A percentile compares a stretch with the other conserved stretches of the same genome.
These are phyloP conservation scores for Pichia sp. DNA, from an alignment of 1,139 yeast species.

Conservation along the genomic window DNA sequence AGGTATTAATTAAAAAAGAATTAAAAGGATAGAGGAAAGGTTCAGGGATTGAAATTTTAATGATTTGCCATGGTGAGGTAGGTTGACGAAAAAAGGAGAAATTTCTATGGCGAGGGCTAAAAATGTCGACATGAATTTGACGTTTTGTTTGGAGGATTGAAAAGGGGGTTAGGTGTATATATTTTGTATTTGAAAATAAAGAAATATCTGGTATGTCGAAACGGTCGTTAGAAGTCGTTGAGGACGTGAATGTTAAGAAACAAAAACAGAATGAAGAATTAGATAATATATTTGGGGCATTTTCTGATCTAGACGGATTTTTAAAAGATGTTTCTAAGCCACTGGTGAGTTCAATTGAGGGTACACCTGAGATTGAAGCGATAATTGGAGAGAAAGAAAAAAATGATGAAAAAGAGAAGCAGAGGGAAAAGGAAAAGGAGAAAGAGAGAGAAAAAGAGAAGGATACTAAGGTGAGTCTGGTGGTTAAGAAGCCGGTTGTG, in stretches of 20 bases:
- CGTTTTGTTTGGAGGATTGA: too few relatives aligned
- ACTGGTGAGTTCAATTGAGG: constrained; percentile 3
- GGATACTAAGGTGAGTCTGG: not conserved
- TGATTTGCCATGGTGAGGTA: too few relatives aligned
- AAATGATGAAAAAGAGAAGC: not conserved
- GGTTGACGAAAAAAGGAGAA: too few relatives aligned
- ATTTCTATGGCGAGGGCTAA: too few relatives aligned
- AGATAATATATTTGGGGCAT: not conserved
- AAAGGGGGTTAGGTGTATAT: too few relatives aligned
- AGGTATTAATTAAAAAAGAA: too few relatives aligned
- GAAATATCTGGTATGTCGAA: not conserved
- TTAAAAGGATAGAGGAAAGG: too few relatives aligned
- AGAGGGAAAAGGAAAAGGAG: not conserved
- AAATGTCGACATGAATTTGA: too few relatives aligned
- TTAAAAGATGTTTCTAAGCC: constrained; percentile 5
- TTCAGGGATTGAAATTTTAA: too few relatives aligned
- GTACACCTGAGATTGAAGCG: constrained; percentile 7
- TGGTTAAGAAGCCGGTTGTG: too few relatives aligned
- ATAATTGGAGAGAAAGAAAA: not conserved
- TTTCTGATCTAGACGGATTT: constrained; percentile 2
- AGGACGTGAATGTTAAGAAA: not conserved
- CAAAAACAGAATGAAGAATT: not conserved
- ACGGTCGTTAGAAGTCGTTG: not conserved
- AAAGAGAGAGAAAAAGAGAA: not conserved
- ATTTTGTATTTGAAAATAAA: not conserved